Evolutionary conservation across 371 early-diverging fungal species (phyloP), one percentile per base, ranked within the genome.

Genomic region (Circinella minor): DNA sequence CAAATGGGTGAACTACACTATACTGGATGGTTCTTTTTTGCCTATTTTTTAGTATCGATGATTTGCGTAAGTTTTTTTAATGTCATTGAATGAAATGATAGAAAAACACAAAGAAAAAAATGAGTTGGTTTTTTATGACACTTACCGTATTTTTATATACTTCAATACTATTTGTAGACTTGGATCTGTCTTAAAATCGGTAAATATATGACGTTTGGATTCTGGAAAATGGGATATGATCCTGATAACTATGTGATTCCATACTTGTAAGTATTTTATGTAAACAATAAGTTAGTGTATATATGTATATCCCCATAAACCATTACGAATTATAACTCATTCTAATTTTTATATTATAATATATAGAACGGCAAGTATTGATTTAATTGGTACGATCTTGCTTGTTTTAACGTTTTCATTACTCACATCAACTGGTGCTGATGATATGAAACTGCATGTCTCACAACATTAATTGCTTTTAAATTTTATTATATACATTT

Each of bases 241-340:
- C 94, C 94, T 34, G 94, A 95, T 67, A 91, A 92, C 74, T 93
- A 91, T 79, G 90, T 91, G 7, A 82, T 93, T 68, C 93, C 95
- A n/a, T 86, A 91, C 49, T 72, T 95, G 84, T 86, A 85, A 81
- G 82, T 79, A 5, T 48, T 27, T 27, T 27, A 27, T 27, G 27
- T 27, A 27, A 27, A 27, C 2, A 27, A 27, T 27, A 27, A 27
- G 27, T 27, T 27, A 27, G 27, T 27, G 27, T 27, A 27, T 27
- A 27, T 27, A 27, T 27, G 27, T 27, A 27, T 27, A 27, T 27
- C 27, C 27, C 1, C 27, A 27, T 54, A 6, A 43, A 43, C 3
- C 43, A 43, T 43, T 27, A 27, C 27, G 27, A 27, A 27, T 27
- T 27, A 27, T 27, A 27, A 27, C 27, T 27, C 27, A 27, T 2